Base-by-base conservation (phyloP, 257 asterid species). In the Solanum virginianum region DNA sequence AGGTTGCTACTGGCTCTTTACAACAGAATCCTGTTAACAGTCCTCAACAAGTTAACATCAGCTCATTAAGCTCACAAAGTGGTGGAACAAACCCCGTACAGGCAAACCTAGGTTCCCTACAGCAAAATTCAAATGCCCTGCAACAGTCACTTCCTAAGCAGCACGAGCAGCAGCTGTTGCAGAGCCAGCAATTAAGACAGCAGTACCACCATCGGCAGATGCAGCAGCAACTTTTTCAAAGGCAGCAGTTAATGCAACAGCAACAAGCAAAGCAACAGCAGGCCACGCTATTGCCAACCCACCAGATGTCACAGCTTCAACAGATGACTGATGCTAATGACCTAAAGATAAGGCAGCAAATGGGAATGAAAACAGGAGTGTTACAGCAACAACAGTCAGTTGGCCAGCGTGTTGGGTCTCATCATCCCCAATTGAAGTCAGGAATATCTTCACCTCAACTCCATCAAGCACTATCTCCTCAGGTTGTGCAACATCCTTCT, bases 381-480 rank as follows among this genome's bases (percentile, higher is more conserved):
- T 86, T 94, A 84, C 98, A 88, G 87, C 92, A 88, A 74, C 95
- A 92, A 85, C 92, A 87, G 80, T 80, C 95, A 83, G 87, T 92
- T 81, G 91, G 90, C 86, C 99, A 93, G 85, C 96, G 98, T 10
- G 86, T 92, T 22, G 85, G 94, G 60, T 92, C 91, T 89, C 94
- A 91, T 83, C 96, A 92, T 89, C 94, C 92, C 68, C 94, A 90
- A 77, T 82, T 91, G 87, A 95, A 94, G 87, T 11, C 97, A 47
- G 98, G 97, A 80, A 71, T 92, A 80, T 91, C 99, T 22, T 92
- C 98, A 15, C 98, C 97, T 69, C 98, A 91, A 89, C 86, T 89
- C 89, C 95, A 92, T 88, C 98, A 92, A 90, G 92, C 90, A 20
- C 87, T 89, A 75, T 95, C 99, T 36, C 98, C 98, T 49, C 98